Evolutionary conservation across 2,329 filamentous ascomycete species (phyloP).

Genomic region (Neofusicoccum umdonicola): DNA sequence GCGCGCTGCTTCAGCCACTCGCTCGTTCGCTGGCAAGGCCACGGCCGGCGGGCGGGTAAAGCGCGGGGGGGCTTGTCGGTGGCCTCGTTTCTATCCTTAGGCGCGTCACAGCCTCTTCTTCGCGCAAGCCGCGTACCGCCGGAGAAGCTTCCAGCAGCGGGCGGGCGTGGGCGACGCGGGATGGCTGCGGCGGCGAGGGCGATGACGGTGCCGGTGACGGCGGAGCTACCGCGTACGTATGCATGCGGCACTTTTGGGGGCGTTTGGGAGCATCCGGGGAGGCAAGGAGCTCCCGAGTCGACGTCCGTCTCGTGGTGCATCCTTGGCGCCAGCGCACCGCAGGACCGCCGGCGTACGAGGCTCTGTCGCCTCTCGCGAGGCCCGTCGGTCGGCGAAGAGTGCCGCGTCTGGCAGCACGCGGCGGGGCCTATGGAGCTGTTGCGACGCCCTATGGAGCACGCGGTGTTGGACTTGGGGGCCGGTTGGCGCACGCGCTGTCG

Average conservation of each 20-base stretch:
- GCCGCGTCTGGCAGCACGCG: not conserved
- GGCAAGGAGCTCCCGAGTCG: constrained; percentile 1
- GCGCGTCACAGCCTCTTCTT: not conserved
- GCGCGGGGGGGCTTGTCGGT: not conserved
- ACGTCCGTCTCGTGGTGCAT: not conserved
- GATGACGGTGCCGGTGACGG: too few relatives aligned
- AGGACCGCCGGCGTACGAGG: not conserved
- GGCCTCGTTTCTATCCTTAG: not conserved
- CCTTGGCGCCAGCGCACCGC: not conserved
- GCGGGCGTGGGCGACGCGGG: too few relatives aligned
- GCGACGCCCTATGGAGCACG: not conserved
- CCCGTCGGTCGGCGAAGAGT: not conserved
- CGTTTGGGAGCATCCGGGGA: not conserved
- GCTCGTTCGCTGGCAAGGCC: not conserved
- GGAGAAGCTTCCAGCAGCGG: not conserved
- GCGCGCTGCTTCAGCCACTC: not conserved
- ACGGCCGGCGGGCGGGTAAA: not conserved
- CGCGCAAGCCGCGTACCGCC: not conserved
- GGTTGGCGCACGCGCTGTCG: not conserved
- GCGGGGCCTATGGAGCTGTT: not conserved
- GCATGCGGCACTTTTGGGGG: too few relatives aligned
- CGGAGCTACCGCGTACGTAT: too few relatives aligned
- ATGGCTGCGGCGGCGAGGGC: too few relatives aligned
- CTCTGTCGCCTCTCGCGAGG: too few relatives aligned
- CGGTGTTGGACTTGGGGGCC: not conserved